phyloP scores from a whole-genome alignment of 768 basidiomycete species.

The Boletus sp. region DNA sequence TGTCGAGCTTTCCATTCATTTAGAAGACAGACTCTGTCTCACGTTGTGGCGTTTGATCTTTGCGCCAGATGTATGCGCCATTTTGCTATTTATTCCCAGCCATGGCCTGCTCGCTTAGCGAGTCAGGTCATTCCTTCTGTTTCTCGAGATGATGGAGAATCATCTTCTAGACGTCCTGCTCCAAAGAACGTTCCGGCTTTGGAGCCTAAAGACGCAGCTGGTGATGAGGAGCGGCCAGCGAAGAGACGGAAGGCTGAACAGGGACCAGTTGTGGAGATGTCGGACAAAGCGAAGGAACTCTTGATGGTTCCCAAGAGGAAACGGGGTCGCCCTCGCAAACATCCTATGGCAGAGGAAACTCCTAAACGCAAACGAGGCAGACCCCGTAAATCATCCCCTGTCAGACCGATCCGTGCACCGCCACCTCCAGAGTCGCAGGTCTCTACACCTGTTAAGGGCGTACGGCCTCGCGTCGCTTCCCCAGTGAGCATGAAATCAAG shows the following conservation, averaged over 20 bases:
- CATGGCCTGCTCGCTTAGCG: slow-evolving; percentile 67
- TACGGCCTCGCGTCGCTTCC: slow-evolving; percentile 14
- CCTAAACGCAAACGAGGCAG: slow-evolving; percentile 36
- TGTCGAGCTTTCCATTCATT: slow-evolving; percentile 26
- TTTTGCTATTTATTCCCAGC: slow-evolving; percentile 66
- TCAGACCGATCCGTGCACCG: slow-evolving; percentile 6
- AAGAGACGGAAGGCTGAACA: slow-evolving; percentile 52
- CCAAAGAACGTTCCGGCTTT: slow-evolving; percentile 47
- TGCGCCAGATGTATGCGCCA: slow-evolving; percentile 70
- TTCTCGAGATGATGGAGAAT: slow-evolving; percentile 43
- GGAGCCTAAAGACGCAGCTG: slow-evolving; percentile 53
- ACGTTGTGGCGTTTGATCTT: slow-evolving; percentile 13
- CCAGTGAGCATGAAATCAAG: slow-evolving; percentile 21
- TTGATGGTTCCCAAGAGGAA: slow-evolving; percentile 31
- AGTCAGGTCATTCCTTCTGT: slow-evolving; percentile 43
- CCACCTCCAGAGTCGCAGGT: slow-evolving; percentile 9
- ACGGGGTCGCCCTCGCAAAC: slow-evolving; percentile 34
- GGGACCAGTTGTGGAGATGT: slow-evolving; percentile 28
- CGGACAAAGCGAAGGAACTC: slow-evolving; percentile 33
- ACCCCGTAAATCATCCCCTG: slow-evolving; percentile 31
- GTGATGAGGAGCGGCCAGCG: slow-evolving; percentile 37
- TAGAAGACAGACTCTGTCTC: slow-evolving; percentile 8
- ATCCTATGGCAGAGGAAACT: slow-evolving; percentile 28
- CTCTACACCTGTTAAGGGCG: slow-evolving; percentile 9
- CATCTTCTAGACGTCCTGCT: slow-evolving; percentile 44